These are phyloP conservation scores for Monosporascus ibericus DNA, from an alignment of 2,329 filamentous ascomycete species.

Conservation along the genomic window DNA sequence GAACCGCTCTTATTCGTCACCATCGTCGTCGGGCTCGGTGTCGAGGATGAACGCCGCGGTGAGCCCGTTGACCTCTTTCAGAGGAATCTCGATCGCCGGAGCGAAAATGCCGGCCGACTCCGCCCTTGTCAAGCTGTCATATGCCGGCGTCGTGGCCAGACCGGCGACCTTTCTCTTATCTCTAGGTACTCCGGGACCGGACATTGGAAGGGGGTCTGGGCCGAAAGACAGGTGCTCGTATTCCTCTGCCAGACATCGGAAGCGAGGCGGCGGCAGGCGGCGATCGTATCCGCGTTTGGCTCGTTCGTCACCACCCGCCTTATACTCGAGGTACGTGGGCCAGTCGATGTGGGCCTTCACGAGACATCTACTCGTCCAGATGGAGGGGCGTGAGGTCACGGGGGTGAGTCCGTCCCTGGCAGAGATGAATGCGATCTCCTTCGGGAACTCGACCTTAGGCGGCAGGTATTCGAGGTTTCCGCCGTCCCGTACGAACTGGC, in stretches of 20 bases:
- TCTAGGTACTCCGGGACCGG: constrained; percentile 2
- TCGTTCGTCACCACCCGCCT: constrained; percentile 2
- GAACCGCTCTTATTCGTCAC: not conserved
- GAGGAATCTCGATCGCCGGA: not conserved
- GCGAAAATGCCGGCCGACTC: not conserved
- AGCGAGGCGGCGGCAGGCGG: constrained; percentile 7
- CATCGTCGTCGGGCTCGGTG: constrained; percentile 1
- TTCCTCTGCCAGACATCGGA: not conserved
- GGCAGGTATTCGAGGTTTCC: not conserved
- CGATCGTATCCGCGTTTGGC: not conserved
- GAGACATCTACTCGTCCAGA: constrained; percentile 5
- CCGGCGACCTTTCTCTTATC: constrained; percentile 5
- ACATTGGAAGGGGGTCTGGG: not conserved
- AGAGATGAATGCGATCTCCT: not conserved
- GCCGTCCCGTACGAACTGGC: not conserved
- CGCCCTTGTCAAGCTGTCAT: constrained; percentile 1
- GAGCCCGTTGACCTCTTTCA: not conserved
- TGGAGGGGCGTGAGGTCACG: constrained; percentile 1
- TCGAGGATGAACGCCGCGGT: constrained; percentile 1
- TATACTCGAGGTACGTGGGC: constrained; percentile 7
- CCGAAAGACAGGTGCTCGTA: not conserved
- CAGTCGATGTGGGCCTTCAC: constrained; percentile 5
- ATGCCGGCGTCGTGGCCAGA: not conserved
- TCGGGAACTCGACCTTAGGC: not conserved
- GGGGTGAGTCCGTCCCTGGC: constrained; percentile 1